Evolutionary conservation across 2,329 filamentous ascomycete genomes (phyloP).

Genomic region (Macrophomina pseudophaseolina): DNA sequence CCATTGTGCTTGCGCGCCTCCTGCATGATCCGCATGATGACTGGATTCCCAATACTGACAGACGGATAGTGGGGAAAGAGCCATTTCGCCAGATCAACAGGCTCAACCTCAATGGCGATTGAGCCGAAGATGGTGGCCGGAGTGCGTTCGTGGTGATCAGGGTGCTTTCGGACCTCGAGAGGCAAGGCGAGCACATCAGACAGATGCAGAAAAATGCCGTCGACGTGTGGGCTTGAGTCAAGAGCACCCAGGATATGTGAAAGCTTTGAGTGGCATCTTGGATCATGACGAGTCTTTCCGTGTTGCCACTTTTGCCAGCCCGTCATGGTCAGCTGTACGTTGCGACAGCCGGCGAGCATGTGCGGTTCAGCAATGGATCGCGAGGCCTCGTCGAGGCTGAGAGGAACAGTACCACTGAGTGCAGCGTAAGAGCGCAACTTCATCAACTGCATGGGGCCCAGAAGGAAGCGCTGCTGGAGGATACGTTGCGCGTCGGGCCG

Average conservation of each 20-base stretch:
- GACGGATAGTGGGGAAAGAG: neutral
- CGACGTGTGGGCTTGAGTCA: neutral
- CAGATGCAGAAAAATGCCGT: neutral
- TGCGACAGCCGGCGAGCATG: conserved; percentile 1
- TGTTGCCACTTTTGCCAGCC: conserved; percentile 3
- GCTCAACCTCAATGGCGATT: neutral
- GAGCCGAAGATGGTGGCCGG: neutral
- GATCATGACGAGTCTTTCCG: neutral
- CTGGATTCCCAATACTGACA: neutral
- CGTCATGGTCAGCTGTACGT: neutral
- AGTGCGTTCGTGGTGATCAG: neutral
- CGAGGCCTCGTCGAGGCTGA: neutral
- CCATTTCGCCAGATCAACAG: neutral
- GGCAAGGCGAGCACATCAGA: neutral
- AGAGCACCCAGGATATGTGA: conserved; percentile 11
- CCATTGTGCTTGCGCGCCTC: neutral
- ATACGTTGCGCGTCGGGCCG: neutral
- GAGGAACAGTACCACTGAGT: neutral
- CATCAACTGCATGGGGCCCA: neutral
- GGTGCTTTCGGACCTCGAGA: neutral
- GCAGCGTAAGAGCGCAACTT: neutral
- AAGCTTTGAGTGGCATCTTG: neutral
- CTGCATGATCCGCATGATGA: neutral
- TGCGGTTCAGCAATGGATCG: neutral
- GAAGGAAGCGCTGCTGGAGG: neutral